These are phyloP conservation scores for Cercospora sp. DNA, from an alignment of 2,329 filamentous ascomycete species.

Conservation along the genomic window DNA sequence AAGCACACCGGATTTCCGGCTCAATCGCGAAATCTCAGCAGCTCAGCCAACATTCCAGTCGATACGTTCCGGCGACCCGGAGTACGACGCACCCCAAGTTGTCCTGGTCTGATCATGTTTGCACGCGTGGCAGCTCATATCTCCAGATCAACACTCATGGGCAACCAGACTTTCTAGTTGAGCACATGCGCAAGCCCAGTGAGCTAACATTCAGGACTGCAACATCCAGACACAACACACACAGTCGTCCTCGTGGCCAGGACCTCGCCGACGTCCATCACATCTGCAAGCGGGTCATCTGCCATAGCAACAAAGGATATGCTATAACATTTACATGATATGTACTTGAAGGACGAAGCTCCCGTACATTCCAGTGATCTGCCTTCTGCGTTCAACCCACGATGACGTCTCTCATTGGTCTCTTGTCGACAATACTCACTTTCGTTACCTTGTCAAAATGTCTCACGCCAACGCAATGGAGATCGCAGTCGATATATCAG, in stretches of 20 bases:
- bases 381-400: conserved; percentile 3
- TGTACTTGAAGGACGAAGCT: conserved; percentile 8
- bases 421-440: conserved; percentile 16
- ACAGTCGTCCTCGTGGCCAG: neutral
- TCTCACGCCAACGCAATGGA: conserved; percentile 32
- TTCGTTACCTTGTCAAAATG: neutral
- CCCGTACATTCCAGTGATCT: conserved; percentile 21
- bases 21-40: neutral
- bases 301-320: conserved; percentile 16
- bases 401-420: conserved; percentile 14
- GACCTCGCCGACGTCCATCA: neutral
- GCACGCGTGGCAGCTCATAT: neutral
- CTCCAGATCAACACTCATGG: neutral
- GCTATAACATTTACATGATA: conserved; percentile 2
- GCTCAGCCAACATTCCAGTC: neutral
- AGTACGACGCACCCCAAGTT: neutral
- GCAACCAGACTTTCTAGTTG: neutral
- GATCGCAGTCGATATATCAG: conserved; percentile 59
- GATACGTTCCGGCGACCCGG: neutral
- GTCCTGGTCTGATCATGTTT: neutral
- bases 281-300: conserved; percentile 5
- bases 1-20: neutral
- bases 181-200: neutral
- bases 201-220: neutral
- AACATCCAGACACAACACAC: neutral